Conservation (phyloP, 2,329 filamentous ascomycete species). For the Gliomastix tumulicola region DNA sequence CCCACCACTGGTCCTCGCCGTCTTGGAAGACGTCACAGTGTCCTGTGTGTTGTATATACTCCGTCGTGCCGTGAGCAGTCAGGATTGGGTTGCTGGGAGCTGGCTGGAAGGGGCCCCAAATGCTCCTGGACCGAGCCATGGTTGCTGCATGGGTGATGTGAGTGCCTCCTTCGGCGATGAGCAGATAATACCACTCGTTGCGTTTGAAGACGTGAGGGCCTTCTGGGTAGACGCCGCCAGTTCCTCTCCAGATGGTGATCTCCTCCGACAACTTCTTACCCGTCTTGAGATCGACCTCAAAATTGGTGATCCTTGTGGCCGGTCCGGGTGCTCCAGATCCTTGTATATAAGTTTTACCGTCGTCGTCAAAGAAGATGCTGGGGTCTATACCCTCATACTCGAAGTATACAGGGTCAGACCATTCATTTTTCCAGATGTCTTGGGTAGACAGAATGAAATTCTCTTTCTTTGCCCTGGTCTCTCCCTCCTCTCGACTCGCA, state of each 20-base stretch:
- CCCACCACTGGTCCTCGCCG: constrained; percentile 9
- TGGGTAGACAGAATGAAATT: constrained; percentile 12
- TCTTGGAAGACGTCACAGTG: constrained; percentile 9
- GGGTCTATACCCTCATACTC: constrained; percentile 32
- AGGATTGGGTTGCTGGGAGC: constrained; percentile 18
- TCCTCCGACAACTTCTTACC: constrained; percentile 23
- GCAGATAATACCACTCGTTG: constrained; percentile 27
- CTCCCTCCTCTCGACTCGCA: constrained; percentile 1
- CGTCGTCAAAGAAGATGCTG: constrained; percentile 27
- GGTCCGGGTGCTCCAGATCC: neutral
- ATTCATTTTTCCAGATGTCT: constrained; percentile 12
- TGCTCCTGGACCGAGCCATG: constrained; percentile 14
- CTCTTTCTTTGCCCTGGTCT: constrained; percentile 2
- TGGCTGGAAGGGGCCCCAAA: constrained; percentile 20
- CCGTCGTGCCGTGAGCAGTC: constrained; percentile 9
- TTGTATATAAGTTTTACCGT: constrained; percentile 1
- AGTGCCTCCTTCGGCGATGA: constrained; percentile 33
- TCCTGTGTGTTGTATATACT: constrained; percentile 8
- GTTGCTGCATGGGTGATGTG: constrained; percentile 18
- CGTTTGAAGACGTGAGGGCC: constrained; percentile 37
- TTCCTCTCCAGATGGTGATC: constrained; percentile 33
- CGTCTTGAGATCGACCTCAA: constrained; percentile 23
- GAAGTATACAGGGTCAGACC: constrained; percentile 22
- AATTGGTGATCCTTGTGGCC: constrained; percentile 1
- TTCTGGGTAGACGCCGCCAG: constrained; percentile 33